A percentile compares a stretch with the other conserved stretches of the same genome.
Conservation (phyloP, 2,329 filamentous ascomycete species). For the Aspergillus udagawae region DNA sequence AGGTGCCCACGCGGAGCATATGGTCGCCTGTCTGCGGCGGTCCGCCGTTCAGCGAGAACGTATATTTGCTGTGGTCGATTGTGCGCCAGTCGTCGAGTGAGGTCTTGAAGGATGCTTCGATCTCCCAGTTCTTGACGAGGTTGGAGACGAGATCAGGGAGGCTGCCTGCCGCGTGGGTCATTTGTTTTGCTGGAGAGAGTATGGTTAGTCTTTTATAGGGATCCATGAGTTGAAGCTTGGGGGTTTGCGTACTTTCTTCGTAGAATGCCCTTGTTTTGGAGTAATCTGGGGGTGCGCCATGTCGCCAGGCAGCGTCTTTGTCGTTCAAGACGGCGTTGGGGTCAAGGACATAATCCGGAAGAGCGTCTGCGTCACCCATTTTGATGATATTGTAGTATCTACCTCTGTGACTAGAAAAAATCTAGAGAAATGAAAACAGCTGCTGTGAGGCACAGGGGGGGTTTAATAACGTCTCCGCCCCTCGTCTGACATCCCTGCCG, state of each 20-base stretch:
- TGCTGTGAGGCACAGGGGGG: no score
- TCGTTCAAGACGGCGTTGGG: conserved; percentile 57
- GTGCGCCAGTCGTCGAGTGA: conserved; percentile 61
- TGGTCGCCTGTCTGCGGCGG: conserved; percentile 55
- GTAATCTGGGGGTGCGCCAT: conserved; percentile 60
- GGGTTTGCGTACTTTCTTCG: conserved; percentile 47
- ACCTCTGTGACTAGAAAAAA: no score
- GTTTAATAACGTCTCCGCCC: no score
- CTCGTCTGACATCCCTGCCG: no score
- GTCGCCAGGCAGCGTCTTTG: conserved; percentile 54
- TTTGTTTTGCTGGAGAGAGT: conserved; percentile 49
- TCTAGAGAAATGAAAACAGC: no score
- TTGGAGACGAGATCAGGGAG: conserved; percentile 63
- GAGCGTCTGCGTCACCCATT: conserved; percentile 7
- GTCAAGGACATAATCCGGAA: conserved; percentile 57
- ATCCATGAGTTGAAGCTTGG: not conserved
- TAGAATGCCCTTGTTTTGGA: conserved; percentile 59
- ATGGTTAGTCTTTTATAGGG: not conserved
- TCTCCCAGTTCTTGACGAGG: conserved; percentile 70
- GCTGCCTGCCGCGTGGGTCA: conserved; percentile 52
- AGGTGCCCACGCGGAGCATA: conserved; percentile 65
- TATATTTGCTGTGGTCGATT: conserved; percentile 57
- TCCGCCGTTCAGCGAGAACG: conserved; percentile 61
- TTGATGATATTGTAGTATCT: not conserved
- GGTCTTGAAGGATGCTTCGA: conserved; percentile 66